Conservation (phyloP, 106 monocot species). For the Acanthochlamys bracteata region DNA sequence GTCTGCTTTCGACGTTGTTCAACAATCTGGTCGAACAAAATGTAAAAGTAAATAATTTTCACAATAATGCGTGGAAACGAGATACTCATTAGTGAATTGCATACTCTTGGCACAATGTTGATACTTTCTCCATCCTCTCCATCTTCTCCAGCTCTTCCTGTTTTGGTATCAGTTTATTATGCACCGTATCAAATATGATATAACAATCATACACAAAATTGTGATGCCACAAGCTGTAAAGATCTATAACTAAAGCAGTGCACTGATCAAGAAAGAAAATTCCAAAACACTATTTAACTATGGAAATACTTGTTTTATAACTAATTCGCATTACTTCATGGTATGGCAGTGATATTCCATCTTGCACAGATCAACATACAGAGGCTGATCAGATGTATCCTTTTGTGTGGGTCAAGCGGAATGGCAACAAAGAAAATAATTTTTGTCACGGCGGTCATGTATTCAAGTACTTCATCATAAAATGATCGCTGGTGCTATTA, state of each 20-base stretch:
- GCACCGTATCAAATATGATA: background rate
- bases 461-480: no score
- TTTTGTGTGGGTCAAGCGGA: no score
- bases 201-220: background rate
- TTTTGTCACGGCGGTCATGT: no score
- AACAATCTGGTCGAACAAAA: slow-evolving; percentile 42
- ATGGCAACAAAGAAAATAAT: no score
- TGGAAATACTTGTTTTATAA: background rate
- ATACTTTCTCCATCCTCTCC: slow-evolving; percentile 22
- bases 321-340: no score
- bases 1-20: slow-evolving; percentile 34
- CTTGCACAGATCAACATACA: no score
- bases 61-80: background rate
- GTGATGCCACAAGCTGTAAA: background rate
- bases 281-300: background rate
- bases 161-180: background rate
- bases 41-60: background rate
- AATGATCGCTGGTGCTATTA: no score
- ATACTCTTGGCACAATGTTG: slow-evolving; percentile 23
- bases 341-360: no score
- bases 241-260: background rate
- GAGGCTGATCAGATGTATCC: no score
- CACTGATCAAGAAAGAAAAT: background rate
- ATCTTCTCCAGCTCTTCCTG: slow-evolving; percentile 28
- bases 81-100: background rate